Evolutionary conservation across 108 stramenopile species (phyloP).

Genomic region (Skeletonema marinoi): DNA sequence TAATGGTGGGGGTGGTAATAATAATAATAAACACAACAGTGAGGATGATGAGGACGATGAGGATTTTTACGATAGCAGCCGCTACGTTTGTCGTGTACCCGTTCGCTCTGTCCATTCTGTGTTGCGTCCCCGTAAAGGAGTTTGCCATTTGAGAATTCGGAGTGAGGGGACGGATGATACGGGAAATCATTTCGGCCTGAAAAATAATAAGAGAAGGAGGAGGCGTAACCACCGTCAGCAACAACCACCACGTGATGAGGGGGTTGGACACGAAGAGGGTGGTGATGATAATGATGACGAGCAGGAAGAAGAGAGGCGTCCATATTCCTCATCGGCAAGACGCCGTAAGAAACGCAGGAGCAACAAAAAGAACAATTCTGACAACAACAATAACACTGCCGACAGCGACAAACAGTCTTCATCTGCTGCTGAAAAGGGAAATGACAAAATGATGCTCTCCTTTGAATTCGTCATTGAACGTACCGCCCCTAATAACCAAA

Average conservation of each 20-base stretch:
- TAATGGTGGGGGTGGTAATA: neutral
- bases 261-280: neutral
- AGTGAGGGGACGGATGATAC: conserved; percentile 31
- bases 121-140: conserved; percentile 71
- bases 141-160: conserved; percentile 59
- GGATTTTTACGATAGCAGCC: conserved; percentile 5
- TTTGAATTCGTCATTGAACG: conserved; percentile 70
- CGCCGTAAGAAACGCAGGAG: conserved; percentile 3
- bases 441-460: conserved; percentile 53
- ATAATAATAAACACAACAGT: conserved; percentile 11
- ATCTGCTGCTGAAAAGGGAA: no score
- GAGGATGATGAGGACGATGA: conserved; percentile 15
- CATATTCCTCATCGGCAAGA: conserved; percentile 1
- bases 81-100: conserved; percentile 73
- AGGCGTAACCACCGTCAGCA: neutral
- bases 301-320: conserved; percentile 2
- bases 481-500: neutral
- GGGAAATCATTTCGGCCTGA: conserved; percentile 22
- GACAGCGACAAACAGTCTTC: neutral
- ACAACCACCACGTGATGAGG: neutral
- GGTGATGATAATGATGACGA: conserved; percentile 1
- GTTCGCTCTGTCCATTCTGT: conserved; percentile 66
- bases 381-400: neutral
- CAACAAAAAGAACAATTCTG: neutral
- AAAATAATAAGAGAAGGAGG: neutral